phyloP scores from a whole-genome alignment of 164 flowering plant genomes.

The Vitis riparia region DNA sequence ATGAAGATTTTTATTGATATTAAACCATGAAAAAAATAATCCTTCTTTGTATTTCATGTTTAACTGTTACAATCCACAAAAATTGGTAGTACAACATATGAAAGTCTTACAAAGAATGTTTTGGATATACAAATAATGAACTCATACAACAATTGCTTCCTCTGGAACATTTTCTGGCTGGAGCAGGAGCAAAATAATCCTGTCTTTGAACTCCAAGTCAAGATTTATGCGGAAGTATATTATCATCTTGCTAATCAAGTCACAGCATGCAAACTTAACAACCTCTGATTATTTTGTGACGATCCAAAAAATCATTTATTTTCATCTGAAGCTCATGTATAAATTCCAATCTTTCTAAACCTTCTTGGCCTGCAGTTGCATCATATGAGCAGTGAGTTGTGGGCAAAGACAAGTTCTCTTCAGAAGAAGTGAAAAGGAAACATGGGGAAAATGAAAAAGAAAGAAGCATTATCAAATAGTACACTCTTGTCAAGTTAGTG shows the following conservation, averaged over 20 bases:
- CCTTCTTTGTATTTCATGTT: not conserved
- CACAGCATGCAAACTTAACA: not conserved
- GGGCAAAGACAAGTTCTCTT: not conserved
- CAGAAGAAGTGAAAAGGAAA: not conserved
- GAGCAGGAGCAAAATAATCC: not conserved
- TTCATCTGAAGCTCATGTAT: not conserved
- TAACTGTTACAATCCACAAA: slow-evolving; percentile 2
- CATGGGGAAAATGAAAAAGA: not conserved
- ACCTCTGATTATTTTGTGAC: slow-evolving; percentile 1
- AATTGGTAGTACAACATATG: not conserved
- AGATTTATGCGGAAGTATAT: not conserved
- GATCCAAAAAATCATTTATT: not conserved
- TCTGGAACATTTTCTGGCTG: not conserved
- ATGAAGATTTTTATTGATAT: not conserved
- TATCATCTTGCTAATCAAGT: not conserved
- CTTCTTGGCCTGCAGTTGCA: slow-evolving; percentile 31
- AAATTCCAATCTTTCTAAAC: slow-evolving; percentile 4
- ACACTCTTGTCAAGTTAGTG: not conserved
- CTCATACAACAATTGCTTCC: not conserved
- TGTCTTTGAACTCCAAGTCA: not conserved
- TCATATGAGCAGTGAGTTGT: not conserved
- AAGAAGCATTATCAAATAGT: not conserved
- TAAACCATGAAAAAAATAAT: not conserved
- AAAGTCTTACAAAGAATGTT: slow-evolving; percentile 4
- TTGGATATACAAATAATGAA: slow-evolving; percentile 10